Base-by-base conservation (phyloP, 345 rosid genomes). In the Pistacia integerrima region DNA sequence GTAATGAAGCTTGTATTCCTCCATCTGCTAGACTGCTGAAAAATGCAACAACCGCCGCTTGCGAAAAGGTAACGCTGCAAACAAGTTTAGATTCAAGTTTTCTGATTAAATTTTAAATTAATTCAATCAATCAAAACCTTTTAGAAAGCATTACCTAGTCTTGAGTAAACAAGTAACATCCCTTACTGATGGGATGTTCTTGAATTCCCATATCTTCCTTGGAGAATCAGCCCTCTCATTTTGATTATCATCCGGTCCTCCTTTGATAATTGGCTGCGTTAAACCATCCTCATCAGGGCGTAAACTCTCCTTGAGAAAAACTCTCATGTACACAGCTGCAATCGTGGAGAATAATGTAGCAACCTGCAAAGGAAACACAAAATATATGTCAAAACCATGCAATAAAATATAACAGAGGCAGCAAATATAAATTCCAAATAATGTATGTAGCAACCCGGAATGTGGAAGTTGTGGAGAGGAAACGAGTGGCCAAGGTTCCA, bases 1-100 rank as follows among this genome's bases (percentile, higher is more conserved):
- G 33, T 51, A 85, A 48, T 68, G 92, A 85, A 77, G 93, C 86
- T 65, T 83, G 84, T 72, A 82, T 36, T 74, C 94, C 98, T 76
- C 94, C 92, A 18, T 84, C 92, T 1, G 91, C 82, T 33, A 95
- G 89, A 79, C 90, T 85, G 76, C 80, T 72, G 87, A 92, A 88
- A 89, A 95, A 95, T 54, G 96, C 86, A 57, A 95, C 92, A 62
- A 87, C 82, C 63, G 92, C 90, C 62, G 87, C 92, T 82, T 90
- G 94, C 46, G 90, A 75, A 64, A 95, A 90, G 52, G 87, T 88
- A 55, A 74, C 67, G 76, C 99, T 93, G 92, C 87, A 81, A 52
- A 59, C 55, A 36, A 63, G 68, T 56, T 48, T 46, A 54, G 16
- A 54, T 16, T 54, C 18, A 54, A 54, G 57, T 4, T 54, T 16